Conservation (phyloP, 2,329 filamentous ascomycete genomes). For the Cadophora sp. region DNA sequence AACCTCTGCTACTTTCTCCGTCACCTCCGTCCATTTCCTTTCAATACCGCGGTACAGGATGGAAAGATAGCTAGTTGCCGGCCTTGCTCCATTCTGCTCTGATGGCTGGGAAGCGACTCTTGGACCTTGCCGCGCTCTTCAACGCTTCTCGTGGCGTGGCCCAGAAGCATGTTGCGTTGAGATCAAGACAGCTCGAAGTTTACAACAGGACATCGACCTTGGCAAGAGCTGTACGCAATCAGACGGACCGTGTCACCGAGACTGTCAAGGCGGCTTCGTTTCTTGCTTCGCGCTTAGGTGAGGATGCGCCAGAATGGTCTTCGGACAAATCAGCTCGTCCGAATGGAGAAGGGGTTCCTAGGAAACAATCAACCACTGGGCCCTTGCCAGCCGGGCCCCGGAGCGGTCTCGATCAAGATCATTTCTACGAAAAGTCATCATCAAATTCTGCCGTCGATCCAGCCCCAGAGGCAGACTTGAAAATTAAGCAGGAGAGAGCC, state of each 20-base stretch:
- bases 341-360: conserved; percentile 31
- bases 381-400: conserved; percentile 31
- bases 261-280: conserved; percentile 66
- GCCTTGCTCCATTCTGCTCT: conserved; percentile 1
- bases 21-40: no score
- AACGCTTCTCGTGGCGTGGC: conserved; percentile 74
- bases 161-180: conserved; percentile 64
- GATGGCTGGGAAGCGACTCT: conserved; percentile 67
- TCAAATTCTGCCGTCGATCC: conserved; percentile 49
- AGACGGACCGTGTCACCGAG: conserved; percentile 66
- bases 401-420: conserved; percentile 55
- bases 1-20: not conserved
- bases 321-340: conserved; percentile 29
- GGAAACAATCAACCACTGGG: conserved; percentile 42
- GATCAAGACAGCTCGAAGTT: conserved; percentile 64
- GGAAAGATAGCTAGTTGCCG: conserved; percentile 26
- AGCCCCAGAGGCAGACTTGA: conserved; percentile 48
- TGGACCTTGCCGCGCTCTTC: conserved; percentile 75
- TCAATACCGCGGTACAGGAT: conserved; percentile 25
- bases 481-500: conserved; percentile 54
- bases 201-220: conserved; percentile 70
- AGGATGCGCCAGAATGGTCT: conserved; percentile 45
- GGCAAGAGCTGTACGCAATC: conserved; percentile 65
- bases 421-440: conserved; percentile 53
- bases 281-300: conserved; percentile 63